These are phyloP conservation scores for Theileria parva DNA, from an alignment of 169 alveolate species.

Conservation along the genomic window DNA sequence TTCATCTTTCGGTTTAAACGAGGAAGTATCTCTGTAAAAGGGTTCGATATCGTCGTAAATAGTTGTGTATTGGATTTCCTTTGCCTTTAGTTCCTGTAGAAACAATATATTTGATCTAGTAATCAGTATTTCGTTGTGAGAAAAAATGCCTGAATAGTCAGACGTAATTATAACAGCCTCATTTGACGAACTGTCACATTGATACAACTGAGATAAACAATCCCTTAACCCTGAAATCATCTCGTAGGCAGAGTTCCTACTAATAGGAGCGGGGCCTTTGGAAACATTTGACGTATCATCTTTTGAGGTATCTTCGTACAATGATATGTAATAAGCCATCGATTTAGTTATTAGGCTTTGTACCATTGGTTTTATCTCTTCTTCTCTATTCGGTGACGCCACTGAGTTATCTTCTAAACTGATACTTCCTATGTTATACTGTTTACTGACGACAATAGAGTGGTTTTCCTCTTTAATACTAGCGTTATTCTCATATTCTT, in stretches of 20 bases:
- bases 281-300: conserved; percentile 13
- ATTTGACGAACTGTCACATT: background rate
- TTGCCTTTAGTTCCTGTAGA: conserved; percentile 9
- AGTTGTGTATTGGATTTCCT: conserved; percentile 34
- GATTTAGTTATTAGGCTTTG: conserved; percentile 14
- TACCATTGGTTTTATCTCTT: background rate
- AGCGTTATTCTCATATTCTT: background rate
- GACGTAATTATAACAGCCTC: conserved; percentile 60
- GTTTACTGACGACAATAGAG: background rate
- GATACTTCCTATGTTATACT: background rate
- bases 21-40: background rate
- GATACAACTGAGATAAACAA: conserved; percentile 37
- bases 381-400: background rate
- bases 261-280: conserved; percentile 6
- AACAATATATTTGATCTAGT: conserved; percentile 53
- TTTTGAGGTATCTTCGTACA: conserved; percentile 43
- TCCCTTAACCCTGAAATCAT: conserved; percentile 46
- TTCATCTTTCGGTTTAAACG: background rate
- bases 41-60: conserved; percentile 32
- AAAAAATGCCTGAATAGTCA: conserved; percentile 62
- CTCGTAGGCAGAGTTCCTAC: conserved; percentile 49
- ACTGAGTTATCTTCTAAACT: background rate
- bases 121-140: conserved; percentile 46
- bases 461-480: background rate
- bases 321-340: conserved; percentile 55